Evolutionary conservation across 2,329 filamentous ascomycete species (phyloP).

Genomic region (Fusarium siculi): DNA sequence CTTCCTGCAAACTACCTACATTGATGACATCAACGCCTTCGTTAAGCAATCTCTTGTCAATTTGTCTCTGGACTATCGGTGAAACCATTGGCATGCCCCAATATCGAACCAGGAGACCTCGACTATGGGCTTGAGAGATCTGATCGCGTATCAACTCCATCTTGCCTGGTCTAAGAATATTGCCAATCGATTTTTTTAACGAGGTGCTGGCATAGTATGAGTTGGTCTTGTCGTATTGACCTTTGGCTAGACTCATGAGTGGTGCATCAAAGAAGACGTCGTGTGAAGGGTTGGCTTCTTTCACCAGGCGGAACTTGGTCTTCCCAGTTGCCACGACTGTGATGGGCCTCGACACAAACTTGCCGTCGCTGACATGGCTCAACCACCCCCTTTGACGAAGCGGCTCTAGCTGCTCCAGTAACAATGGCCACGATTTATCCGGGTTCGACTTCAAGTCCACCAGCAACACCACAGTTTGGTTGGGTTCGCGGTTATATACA

Average conservation of each 20-base stretch:
- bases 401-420: slow-evolving; percentile 58
- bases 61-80: slow-evolving; percentile 60
- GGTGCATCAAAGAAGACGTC: slow-evolving; percentile 77
- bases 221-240: slow-evolving; percentile 62
- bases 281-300: slow-evolving; percentile 47
- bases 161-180: slow-evolving; percentile 57
- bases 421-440: slow-evolving; percentile 39
- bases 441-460: slow-evolving; percentile 73
- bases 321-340: slow-evolving; percentile 76
- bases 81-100: slow-evolving; percentile 71
- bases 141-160: slow-evolving; percentile 56
- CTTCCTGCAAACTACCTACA: slow-evolving; percentile 66
- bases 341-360: slow-evolving; percentile 65
- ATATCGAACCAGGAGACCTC: slow-evolving; percentile 67
- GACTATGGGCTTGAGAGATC: slow-evolving; percentile 60
- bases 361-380: slow-evolving; percentile 61
- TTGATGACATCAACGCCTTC: slow-evolving; percentile 71
- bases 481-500: slow-evolving; percentile 64
- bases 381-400: slow-evolving; percentile 69
- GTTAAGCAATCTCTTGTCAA: slow-evolving; percentile 66
- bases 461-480: slow-evolving; percentile 68
- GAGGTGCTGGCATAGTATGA: slow-evolving; percentile 74
- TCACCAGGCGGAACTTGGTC: slow-evolving; percentile 25
- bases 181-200: slow-evolving; percentile 65
- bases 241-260: slow-evolving; percentile 54